Evolutionary conservation across 441 rosid species (phyloP), one percentile per base, ranked within the genome.

Genomic region (Rhodomyrtus psidioides): DNA sequence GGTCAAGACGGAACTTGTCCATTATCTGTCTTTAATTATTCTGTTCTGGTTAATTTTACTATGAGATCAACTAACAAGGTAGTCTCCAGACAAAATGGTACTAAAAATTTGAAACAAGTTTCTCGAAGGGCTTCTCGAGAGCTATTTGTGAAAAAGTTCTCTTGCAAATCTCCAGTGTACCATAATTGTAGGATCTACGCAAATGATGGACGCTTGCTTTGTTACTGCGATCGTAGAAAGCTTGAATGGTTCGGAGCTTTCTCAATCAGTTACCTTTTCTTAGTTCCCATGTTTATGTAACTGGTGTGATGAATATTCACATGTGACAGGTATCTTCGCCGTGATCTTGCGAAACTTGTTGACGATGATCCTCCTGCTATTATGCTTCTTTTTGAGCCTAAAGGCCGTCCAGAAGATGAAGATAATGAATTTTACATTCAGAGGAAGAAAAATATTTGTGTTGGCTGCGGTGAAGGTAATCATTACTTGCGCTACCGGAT

Each of bases 401-500:
- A 97, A 92, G 99, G 99, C 26, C 97, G 95, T 57, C 99, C 98
- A 8, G 99, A 97, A 90, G 99, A 97, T 89, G 98, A 97, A 90
- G 99, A 89, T 81, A 97, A 96, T 92, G 99, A 94, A 75, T 96
- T 97, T 89, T 97, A 97, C 87, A 96, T 95, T 83, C 99, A 95
- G 86, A 97, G 95, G 74, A 97, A 97, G 95, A 95, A 89, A 88
- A 97, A 97, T 88, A 93, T 97, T 59, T 96, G 99, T 65, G 99
- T 96, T 55, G 92, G 99, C 53, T 97, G 99, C 92, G 99, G 98
- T 65, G 97, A 95, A 91, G 97, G 97, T 84, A 93, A 92, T 87
- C 99, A 97, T 85, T 97, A 97, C 90, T 89, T 97, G 44, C 97
- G 97, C 23, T 97, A 97, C 90, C 92, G 99, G 85, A 92, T 97